phyloP scores from a whole-genome alignment of 2,329 filamentous ascomycete species.

The Diaporthe nobilis region DNA sequence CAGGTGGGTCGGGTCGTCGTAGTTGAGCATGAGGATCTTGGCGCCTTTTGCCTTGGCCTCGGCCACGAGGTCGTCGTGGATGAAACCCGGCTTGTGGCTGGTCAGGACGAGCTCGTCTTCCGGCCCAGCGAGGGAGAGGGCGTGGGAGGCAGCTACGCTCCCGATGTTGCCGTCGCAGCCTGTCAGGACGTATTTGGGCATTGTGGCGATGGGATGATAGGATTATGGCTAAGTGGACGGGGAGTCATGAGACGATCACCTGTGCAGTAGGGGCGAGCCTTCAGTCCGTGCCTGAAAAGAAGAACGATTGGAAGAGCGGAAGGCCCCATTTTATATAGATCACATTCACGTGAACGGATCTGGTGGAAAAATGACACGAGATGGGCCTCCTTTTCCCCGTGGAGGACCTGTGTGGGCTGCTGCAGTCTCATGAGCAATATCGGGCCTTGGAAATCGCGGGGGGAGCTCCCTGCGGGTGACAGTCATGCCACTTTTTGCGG shows the following conservation, averaged over 20 bases:
- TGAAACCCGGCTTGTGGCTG: conserved; percentile 23
- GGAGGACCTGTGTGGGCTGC: conserved; percentile 22
- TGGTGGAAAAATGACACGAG: conserved; percentile 21
- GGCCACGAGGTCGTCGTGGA: conserved; percentile 34
- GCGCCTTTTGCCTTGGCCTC: conserved; percentile 35
- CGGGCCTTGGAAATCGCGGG: conserved; percentile 17
- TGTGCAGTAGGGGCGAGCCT: not conserved
- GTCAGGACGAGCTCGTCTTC: conserved; percentile 43
- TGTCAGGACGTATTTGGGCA: conserved; percentile 43
- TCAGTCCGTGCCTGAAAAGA: not conserved
- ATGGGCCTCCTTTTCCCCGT: conserved; percentile 4
- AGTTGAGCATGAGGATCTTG: conserved; percentile 39
- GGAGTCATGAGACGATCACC: not conserved
- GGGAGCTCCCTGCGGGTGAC: conserved; percentile 22
- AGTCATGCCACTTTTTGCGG: conserved; percentile 40
- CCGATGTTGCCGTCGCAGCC: conserved; percentile 43
- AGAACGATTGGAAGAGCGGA: not conserved
- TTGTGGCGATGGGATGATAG: not conserved
- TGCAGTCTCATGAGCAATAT: conserved; percentile 32
- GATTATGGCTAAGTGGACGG: not conserved
- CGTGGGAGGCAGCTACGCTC: conserved; percentile 41
- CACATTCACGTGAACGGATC: not conserved
- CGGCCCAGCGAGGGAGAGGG: conserved; percentile 40
- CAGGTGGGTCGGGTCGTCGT: conserved; percentile 42
- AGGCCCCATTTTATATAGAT: not conserved